Percentiles rank a stretch among this genome's conserved stretches.
These are phyloP conservation scores for Potentilla sterilis DNA, from an alignment of 306 rosid genomes.

Conservation along the genomic window DNA sequence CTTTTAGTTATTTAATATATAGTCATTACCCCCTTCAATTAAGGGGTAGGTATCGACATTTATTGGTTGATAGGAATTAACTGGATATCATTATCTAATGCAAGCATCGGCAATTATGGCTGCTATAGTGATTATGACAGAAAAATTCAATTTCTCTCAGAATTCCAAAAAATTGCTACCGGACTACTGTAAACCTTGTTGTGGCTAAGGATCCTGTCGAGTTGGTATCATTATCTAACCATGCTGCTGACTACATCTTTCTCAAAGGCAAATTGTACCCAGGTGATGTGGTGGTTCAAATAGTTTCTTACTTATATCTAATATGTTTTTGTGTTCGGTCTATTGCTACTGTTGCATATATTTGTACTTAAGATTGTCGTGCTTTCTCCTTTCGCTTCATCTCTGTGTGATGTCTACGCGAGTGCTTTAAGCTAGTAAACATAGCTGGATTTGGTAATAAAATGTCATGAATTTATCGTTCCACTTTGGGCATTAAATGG, in stretches of 20 bases:
- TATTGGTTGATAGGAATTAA: not conserved
- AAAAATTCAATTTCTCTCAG: not conserved
- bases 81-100: not conserved
- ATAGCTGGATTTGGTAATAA: no score
- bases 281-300: no score
- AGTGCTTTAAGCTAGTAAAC: no score
- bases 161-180: not conserved
- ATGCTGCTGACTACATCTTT: not conserved
- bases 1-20: not conserved
- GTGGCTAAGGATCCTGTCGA: not conserved
- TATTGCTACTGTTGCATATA: no score
- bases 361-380: no score
- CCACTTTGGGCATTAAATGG: not conserved
- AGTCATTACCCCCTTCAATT: not conserved
- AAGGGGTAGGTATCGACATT: not conserved
- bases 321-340: not conserved
- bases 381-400: not conserved
- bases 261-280: not conserved
- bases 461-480: not conserved
- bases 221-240: not conserved
- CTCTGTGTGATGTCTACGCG: not conserved
- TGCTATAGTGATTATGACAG: not conserved
- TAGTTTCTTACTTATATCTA: not conserved
- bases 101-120: not conserved
- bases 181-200: not conserved